Evolutionary conservation across 768 basidiomycete species (phyloP).

Genomic region (Boletus tylopilopsis): DNA sequence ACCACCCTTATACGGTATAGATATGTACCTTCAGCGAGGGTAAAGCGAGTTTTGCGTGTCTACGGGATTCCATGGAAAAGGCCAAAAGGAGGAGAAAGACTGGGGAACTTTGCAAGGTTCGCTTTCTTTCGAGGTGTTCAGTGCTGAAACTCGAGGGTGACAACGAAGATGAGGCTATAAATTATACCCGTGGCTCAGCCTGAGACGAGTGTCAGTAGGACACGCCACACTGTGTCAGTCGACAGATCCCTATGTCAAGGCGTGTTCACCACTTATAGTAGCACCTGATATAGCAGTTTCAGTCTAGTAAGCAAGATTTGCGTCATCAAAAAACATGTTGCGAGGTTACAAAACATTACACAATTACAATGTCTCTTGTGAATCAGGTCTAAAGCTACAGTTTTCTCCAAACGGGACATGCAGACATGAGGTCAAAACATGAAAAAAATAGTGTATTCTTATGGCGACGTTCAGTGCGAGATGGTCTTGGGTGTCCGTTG

Average conservation of each 20-base stretch:
- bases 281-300: no score
- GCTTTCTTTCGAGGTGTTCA: no score
- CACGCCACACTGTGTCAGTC: not conserved
- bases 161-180: no score
- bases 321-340: no score
- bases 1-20: not conserved
- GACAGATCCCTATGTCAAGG: no score
- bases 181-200: no score
- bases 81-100: not conserved
- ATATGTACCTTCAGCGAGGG: constrained; percentile 26
- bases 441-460: constrained; percentile 2
- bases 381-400: constrained; percentile 10
- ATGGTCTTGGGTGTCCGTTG: not conserved
- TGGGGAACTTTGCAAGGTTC: no score
- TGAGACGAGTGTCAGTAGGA: no score
- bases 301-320: no score
- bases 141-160: no score
- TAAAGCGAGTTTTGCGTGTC: constrained; percentile 12
- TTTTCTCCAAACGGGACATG: constrained; percentile 11
- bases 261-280: no score
- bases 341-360: constrained; percentile 2
- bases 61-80: constrained; percentile 24
- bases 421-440: constrained; percentile 5
- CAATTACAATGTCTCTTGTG: constrained; percentile 1
- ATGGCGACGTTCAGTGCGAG: not conserved